Conservation (phyloP, 768 basidiomycete genomes). For the Boletus sp. region DNA sequence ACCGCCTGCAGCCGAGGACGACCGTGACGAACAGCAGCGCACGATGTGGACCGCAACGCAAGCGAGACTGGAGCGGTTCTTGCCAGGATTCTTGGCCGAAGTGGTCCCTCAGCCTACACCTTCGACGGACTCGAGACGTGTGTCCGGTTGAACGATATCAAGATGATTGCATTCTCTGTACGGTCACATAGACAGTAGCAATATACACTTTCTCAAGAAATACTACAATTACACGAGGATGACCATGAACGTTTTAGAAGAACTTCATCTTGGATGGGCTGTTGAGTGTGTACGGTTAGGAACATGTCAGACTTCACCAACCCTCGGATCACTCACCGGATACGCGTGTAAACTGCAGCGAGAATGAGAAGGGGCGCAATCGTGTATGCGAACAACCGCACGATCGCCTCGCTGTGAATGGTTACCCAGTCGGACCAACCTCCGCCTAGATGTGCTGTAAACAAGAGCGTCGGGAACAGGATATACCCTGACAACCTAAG, state of each 20-base stretch:
- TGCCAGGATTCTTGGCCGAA: constrained; percentile 84
- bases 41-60: constrained; percentile 84
- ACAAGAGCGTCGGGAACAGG: constrained; percentile 56
- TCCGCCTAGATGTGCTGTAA: constrained; percentile 70
- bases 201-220: neutral
- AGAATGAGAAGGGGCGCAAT: constrained; percentile 53
- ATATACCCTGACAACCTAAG: constrained; percentile 71
- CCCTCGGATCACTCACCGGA: constrained; percentile 44
- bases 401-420: constrained; percentile 33
- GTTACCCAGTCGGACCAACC: constrained; percentile 62
- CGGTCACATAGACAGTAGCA: neutral
- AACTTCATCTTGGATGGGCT: constrained; percentile 70
- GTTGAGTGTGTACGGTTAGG: constrained; percentile 1
- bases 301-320: neutral
- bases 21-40: constrained; percentile 57
- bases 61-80: constrained; percentile 84
- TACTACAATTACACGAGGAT: neutral
- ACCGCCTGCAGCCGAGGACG: constrained; percentile 38
- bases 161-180: constrained; percentile 1
- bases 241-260: constrained; percentile 26
- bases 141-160: constrained; percentile 10
- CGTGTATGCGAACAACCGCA: constrained; percentile 52
- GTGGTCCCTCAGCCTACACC: constrained; percentile 44
- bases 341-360: constrained; percentile 42
- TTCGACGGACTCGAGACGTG: constrained; percentile 13